Evolutionary conservation across 1,284 basidiomycete species (phyloP), one percentile per base, ranked within the genome.

Genomic region (Calocybe gambosa): DNA sequence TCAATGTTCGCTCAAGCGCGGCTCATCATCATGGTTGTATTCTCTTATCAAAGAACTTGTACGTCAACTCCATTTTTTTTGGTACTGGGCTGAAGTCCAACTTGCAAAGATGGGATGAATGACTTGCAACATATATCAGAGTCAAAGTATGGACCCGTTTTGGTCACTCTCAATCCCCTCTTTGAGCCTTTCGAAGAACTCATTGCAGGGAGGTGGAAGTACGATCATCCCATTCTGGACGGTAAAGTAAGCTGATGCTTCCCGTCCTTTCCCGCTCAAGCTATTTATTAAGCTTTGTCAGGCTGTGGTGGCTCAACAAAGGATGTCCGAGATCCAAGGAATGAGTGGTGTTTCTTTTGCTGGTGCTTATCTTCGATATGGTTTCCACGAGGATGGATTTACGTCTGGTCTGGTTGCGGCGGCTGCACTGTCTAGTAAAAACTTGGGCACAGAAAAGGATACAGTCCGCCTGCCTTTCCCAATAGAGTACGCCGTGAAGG

Each of bases 301-400:
- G 73, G 74, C 79, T 19, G 70, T 88, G 13, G 60, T 58, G n/a
- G 78, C 80, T 0, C 86, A 87, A 56, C 55, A 59, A 3, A 62
- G 70, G 29, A 74, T 89, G 56, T 53, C 56, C 21, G 58, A 56
- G 18, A 86, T 90, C 42, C 88, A 91, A 63, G 78, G 80, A 55
- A 73, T 60, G 16, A 73, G 82, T 7, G 75, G 78, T 1, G 75
- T 90, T 47, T 76, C 78, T 13, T 92, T 78, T 59, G 84, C 80
- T 1, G 86, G 87, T n/a, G 89, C 88, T 5, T 92, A 85, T 73
- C 74, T 82, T 38, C 78, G 80, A 45, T 89, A 89, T 55, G 88
- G 79, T 21, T 85, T 88, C 67, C 87, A 91, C 64, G 86, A 90
- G 65, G 88, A 91, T 57, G 88, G 85, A 2, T 90, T 90, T 64